Evolutionary conservation across 139 green algal genomes (phyloP), one percentile per base, ranked within the genome.

Genomic region (Tetradesmus lagerheimii): DNA sequence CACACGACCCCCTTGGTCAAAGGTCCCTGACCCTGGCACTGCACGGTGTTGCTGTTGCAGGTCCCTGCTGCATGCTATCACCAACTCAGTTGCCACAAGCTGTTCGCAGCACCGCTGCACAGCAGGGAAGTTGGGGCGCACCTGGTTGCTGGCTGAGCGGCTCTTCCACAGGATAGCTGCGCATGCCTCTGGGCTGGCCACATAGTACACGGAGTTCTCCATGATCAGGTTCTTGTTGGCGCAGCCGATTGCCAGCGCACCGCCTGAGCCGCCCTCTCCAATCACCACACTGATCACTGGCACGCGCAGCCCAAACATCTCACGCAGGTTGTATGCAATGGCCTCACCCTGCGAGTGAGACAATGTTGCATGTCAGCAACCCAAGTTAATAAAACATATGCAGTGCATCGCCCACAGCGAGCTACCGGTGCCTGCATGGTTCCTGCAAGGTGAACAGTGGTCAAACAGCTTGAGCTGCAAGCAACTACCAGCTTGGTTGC

Each of bases 161-260:
- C 93, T 96, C 95, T 99, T 99, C 97, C 97, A 99, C 66, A 99
- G 91, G 85, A 99, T 99, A 43, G 97, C 97, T 16, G 97, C 97
- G 88, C 97, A 99, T 0, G 97, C 97, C 94, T 99, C 97, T 12
- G 97, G 97, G 8, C 92, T 97, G 45, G 98, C 98, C 34, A 99
- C 98, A 88, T 99, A 99, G 94, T 99, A 99, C 15, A 99, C 98
- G 0, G 95, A 87, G 93, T 99, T 97, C 94, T 99, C 95, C 94
- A 99, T 96, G 90, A 99, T 99, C 6, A 98, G 93, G 92, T 96
- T 97, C 76, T 91, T 88, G 92, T 99, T 99, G 90, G 97, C 97
- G 90, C 96, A 99, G 86, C 97, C 97, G 83, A 99, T 99, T 86
- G 98, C 98, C 89, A 99, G 94, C 35, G 97, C 98, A 76, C 98